Evolutionary conservation across 208 protist genomes (phyloP).

Genomic region (Herpetomonas samuelpessoai): DNA sequence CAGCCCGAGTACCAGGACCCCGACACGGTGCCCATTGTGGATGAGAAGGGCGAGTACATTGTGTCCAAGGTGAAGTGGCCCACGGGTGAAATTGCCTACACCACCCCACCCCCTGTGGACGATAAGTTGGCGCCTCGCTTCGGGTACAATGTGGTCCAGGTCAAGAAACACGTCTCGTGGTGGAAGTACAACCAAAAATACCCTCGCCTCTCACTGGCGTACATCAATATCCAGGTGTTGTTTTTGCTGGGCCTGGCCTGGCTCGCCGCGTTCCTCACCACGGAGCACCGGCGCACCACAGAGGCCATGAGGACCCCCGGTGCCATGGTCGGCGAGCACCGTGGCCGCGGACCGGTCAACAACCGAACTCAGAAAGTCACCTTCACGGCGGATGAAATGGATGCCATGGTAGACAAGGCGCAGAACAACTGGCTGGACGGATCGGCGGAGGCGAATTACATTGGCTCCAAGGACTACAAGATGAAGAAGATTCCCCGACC

Average conservation of each 20-base stretch:
- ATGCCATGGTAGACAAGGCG: constrained; percentile 54
- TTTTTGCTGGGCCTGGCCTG: constrained; percentile 77
- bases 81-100: constrained; percentile 80
- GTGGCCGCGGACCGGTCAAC: constrained; percentile 57
- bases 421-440: constrained; percentile 84
- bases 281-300: constrained; percentile 57
- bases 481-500: constrained; percentile 85
- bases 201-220: constrained; percentile 73
- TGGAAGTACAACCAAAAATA: constrained; percentile 88
- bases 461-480: constrained; percentile 83
- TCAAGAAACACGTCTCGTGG: constrained; percentile 86
- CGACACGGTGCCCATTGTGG: constrained; percentile 49
- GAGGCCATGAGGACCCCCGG: constrained; percentile 81
- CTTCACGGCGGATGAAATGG: constrained; percentile 68
- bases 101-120: constrained; percentile 60
- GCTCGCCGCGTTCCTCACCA: constrained; percentile 70
- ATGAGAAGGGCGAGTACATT: constrained; percentile 81
- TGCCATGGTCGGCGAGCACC: constrained; percentile 83
- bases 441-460: constrained; percentile 72
- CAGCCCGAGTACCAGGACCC: constrained; percentile 42
- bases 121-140: constrained; percentile 77
- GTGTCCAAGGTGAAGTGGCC: constrained; percentile 84
- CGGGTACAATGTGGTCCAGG: constrained; percentile 86
- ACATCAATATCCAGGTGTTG: constrained; percentile 83
- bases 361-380: constrained; percentile 64